Conservation (phyloP, 2,329 filamentous ascomycete species). For the Claviceps arundinis region DNA sequence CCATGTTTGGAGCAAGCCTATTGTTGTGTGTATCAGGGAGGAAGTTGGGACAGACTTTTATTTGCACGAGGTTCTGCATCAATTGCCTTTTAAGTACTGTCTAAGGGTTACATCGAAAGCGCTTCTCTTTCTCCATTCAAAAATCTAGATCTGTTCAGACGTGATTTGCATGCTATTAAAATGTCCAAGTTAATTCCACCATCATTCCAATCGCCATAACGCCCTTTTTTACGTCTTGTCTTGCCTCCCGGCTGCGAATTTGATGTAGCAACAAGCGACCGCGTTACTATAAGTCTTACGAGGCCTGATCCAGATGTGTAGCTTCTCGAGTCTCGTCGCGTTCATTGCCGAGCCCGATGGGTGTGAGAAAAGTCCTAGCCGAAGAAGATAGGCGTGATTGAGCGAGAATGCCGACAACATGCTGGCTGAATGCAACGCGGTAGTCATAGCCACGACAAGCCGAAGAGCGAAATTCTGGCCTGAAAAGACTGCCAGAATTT, state of each 20-base stretch:
- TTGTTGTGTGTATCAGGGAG: neutral
- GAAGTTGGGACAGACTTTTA: neutral
- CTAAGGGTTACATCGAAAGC: conserved; percentile 18
- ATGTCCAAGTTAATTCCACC: conserved; percentile 4
- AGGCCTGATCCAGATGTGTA: neutral
- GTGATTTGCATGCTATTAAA: conserved; percentile 4
- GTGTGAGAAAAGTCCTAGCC: too few species aligned
- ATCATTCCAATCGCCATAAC: neutral
- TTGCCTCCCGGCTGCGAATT: neutral
- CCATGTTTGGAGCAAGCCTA: neutral
- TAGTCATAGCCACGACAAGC: neutral
- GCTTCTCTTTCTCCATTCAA: conserved; percentile 17
- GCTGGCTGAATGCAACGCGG: neutral
- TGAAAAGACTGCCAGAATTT: neutral
- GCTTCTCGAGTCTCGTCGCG: too few species aligned
- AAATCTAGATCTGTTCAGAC: conserved; percentile 20
- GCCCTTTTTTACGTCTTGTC: conserved; percentile 1
- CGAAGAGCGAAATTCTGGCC: neutral
- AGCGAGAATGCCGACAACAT: neutral
- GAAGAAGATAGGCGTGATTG: neutral
- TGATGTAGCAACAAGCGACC: neutral
- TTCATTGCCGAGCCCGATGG: too few species aligned
- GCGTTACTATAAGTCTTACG: neutral
- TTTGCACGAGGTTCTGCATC: conserved; percentile 1
- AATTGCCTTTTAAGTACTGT: conserved; percentile 2